Evolutionary conservation across 202 grass and related monocot genomes (phyloP).

Genomic region (Elaeis oleifera): DNA sequence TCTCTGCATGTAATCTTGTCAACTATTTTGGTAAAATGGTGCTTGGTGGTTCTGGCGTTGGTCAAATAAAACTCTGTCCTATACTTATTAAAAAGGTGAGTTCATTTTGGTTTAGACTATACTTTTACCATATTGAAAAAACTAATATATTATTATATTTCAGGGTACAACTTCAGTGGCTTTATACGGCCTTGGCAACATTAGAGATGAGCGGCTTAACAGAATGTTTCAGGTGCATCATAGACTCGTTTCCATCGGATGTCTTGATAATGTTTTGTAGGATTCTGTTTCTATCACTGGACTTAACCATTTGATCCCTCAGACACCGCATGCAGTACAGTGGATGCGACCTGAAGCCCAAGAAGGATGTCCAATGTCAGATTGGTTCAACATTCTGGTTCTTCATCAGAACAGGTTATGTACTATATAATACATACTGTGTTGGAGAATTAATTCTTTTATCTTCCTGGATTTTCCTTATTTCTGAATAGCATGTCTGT

Average conservation of each 20-base stretch:
- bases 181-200: slow-evolving; percentile 91
- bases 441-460: no score
- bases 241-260: neutral
- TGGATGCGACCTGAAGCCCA: slow-evolving; percentile 87
- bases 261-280: slow-evolving; percentile 1
- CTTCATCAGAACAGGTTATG: slow-evolving; percentile 94
- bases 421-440: neutral
- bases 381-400: slow-evolving; percentile 95
- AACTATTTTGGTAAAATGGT: slow-evolving; percentile 99
- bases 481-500: slow-evolving; percentile 17
- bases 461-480: neutral
- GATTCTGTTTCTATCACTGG: slow-evolving; percentile 2
- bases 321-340: slow-evolving; percentile 91
- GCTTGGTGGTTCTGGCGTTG: slow-evolving; percentile 81
- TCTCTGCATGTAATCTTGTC: slow-evolving; percentile 92
- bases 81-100: slow-evolving; percentile 81
- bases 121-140: no score
- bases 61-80: slow-evolving; percentile 73
- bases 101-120: neutral
- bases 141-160: slow-evolving; percentile 29
- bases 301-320: slow-evolving; percentile 19
- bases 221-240: slow-evolving; percentile 94
- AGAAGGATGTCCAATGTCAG: slow-evolving; percentile 60
- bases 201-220: slow-evolving; percentile 93
- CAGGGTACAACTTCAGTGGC: slow-evolving; percentile 76